A percentile compares a stretch with the other conserved stretches of the same genome.
Conservation (phyloP, 495 filamentous ascomycete species). For the Elaphomyces granulatus region DNA sequence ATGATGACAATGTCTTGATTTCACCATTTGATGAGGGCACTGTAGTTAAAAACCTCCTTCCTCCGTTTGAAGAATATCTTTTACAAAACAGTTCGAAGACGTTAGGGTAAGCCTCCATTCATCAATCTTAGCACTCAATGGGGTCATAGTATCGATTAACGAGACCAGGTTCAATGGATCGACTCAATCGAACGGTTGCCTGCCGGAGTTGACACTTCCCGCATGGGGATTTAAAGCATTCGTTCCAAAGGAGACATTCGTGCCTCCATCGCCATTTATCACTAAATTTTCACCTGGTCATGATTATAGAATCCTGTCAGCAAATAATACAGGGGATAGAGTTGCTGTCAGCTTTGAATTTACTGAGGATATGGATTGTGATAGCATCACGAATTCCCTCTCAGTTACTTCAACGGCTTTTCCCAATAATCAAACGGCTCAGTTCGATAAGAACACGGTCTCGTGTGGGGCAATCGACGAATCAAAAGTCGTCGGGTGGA, state of each 20-base stretch:
- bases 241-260: slow-evolving; percentile 32
- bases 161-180: slow-evolving; percentile 10
- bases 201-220: slow-evolving; percentile 28
- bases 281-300: slow-evolving; percentile 45
- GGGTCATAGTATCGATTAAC: neutral
- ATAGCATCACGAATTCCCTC: slow-evolving; percentile 26
- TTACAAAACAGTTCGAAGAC: slow-evolving; percentile 15
- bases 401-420: slow-evolving; percentile 29
- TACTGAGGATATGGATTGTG: slow-evolving; percentile 43
- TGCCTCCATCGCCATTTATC: slow-evolving; percentile 36
- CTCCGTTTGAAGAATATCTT: slow-evolving; percentile 33
- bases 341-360: slow-evolving; percentile 36
- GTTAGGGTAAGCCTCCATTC: slow-evolving; percentile 8
- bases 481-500: slow-evolving; percentile 9
- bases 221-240: slow-evolving; percentile 43
- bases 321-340: slow-evolving; percentile 15
- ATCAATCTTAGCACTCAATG: neutral
- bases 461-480: slow-evolving; percentile 11
- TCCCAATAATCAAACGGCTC: slow-evolving; percentile 7
- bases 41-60: slow-evolving; percentile 35
- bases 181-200: slow-evolving; percentile 32
- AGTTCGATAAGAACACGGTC: slow-evolving; percentile 12
- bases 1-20: slow-evolving; percentile 20
- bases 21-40: slow-evolving; percentile 29
- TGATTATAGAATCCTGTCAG: slow-evolving; percentile 35